A percentile compares a stretch with the other conserved stretches of the same genome.
These are phyloP conservation scores for Talaromyces rugulosus DNA, from an alignment of 2,329 filamentous ascomycete genomes.

Conservation along the genomic window DNA sequence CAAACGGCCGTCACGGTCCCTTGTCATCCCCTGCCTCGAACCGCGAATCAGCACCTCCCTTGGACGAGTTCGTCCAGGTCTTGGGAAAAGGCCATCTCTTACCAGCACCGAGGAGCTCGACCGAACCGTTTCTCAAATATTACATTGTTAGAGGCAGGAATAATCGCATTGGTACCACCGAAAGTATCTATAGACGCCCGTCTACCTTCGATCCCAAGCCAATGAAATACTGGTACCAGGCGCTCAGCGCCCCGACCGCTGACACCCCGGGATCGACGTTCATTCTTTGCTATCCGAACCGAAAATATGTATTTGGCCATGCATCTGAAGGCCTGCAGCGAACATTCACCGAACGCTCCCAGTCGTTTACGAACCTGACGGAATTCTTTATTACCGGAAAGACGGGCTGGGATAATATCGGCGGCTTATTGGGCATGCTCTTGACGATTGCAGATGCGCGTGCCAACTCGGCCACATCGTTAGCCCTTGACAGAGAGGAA, in stretches of 20 bases:
- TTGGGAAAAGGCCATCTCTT: not conserved
- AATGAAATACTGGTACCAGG: conserved; percentile 72
- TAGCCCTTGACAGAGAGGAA: conserved; percentile 24
- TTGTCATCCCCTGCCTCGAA: not conserved
- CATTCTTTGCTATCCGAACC: conserved; percentile 73
- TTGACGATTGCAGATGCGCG: conserved; percentile 73
- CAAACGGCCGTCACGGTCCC: not conserved
- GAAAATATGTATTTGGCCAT: conserved; percentile 81
- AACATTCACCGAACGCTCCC: conserved; percentile 63
- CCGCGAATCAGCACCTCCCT: no score
- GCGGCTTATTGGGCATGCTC: conserved; percentile 80
- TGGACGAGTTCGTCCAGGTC: no score
- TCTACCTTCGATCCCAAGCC: conserved; percentile 15
- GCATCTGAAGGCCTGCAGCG: conserved; percentile 82
- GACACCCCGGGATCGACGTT: conserved; percentile 81
- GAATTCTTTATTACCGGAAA: conserved; percentile 80
- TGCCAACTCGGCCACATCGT: conserved; percentile 44
- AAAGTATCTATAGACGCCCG: not conserved
- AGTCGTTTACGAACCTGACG: conserved; percentile 61
- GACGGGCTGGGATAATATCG: conserved; percentile 69
- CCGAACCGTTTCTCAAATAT: not conserved
- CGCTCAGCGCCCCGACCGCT: conserved; percentile 77
- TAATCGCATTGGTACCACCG: not conserved
- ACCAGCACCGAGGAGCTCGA: not conserved
- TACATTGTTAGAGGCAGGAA: not conserved